Evolutionary conservation across 441 rosid species (phyloP), one percentile per base, ranked within the genome.

Genomic region (Croton setiger): DNA sequence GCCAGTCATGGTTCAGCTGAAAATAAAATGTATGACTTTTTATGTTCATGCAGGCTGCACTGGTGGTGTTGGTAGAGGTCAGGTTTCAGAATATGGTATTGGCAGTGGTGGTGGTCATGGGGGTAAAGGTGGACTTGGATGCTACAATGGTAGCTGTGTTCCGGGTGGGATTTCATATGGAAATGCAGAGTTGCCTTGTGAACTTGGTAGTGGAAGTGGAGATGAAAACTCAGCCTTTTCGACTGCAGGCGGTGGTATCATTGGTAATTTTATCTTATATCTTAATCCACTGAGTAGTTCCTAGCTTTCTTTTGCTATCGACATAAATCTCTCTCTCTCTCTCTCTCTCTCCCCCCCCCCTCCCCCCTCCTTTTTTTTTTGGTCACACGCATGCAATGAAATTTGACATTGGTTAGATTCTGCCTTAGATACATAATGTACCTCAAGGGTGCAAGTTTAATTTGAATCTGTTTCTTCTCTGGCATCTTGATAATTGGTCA

Each of bases 191-290:
- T 81, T 93, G 75, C 99, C 99, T 60, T 96, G 99, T 80, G 98
- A 93, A 82, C 98, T 88, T 84, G 99, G 99, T 72, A 93, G 99
- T 84, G 98, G 99, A 83, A 96, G 99, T 85, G 99, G 99, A 67
- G 84, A 87, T 59, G 86, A 84, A 74, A 87, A 83, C 74, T 78
- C 80, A 12, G 72, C 75, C 74, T 80, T 81, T 81, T 85, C 90
- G 20, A 85, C 96, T 77, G 76, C 98, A 43, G 99, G 99, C 57
- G 99, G 99, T 75, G 99, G 99, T 57, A 81, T 92, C 72, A 79
- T 96, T 82, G 97, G 99, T 96, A 86, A 72, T 78, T 63, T 73
- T 15, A 18, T 60, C 49, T 44, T 36, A 65, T 61, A 54, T 17
- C 39, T 51, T 20, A 54, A 13, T 64, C 64, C 17, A n/a, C 54